Conservation (phyloP, 2,329 filamentous ascomycete species). For the Curvularia hawaiiensis region DNA sequence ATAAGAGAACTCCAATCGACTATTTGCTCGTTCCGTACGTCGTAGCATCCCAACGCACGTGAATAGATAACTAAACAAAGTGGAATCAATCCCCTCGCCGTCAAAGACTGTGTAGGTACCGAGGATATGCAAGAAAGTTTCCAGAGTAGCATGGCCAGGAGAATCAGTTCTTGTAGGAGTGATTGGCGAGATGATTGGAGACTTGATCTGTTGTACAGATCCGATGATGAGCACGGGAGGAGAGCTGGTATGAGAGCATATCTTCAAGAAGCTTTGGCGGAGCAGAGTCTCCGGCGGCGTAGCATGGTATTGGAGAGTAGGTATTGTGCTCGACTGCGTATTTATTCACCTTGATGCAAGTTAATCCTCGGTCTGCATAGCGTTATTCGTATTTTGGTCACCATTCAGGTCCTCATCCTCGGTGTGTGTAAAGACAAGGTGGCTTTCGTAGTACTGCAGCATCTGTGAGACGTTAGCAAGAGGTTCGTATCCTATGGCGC, state of each 20-base stretch:
- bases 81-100: not conserved
- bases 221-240: not conserved
- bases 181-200: not conserved
- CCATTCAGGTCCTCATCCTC: constrained; percentile 16
- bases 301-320: not conserved
- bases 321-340: not conserved
- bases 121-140: not conserved
- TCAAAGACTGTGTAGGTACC: not conserved
- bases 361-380: constrained; percentile 13
- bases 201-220: not conserved
- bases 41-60: not conserved
- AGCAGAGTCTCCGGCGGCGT: not conserved
- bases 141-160: not conserved
- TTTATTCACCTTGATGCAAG: constrained; percentile 10
- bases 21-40: not conserved
- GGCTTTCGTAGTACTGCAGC: constrained; percentile 58
- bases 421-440: constrained; percentile 45
- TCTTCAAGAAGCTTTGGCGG: not conserved
- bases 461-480: constrained; percentile 28
- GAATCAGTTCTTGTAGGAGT: not conserved
- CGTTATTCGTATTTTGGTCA: constrained; percentile 18
- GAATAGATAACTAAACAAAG: not conserved
- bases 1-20: not conserved
- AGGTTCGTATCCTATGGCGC: not conserved
- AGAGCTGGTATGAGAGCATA: not conserved